Conservation (phyloP, 2,329 filamentous ascomycete genomes). For the Cordyceps fumosorosea region DNA sequence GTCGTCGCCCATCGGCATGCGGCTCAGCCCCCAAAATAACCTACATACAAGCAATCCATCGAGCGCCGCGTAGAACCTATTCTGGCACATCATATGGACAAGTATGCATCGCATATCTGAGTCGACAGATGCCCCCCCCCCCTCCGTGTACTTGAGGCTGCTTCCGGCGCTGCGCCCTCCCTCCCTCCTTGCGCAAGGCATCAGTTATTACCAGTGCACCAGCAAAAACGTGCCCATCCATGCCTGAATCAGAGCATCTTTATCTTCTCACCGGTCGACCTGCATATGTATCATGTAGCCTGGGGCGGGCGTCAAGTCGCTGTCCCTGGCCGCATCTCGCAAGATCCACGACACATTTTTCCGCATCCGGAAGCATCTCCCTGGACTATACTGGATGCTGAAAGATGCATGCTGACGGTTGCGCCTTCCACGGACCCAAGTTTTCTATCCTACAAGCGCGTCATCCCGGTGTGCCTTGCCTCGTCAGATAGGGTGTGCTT, state of each 20-base stretch:
- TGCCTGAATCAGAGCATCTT: background rate
- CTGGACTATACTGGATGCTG: background rate
- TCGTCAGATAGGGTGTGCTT: too few relatives aligned
- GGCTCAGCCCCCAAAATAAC: background rate
- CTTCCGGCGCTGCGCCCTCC: background rate
- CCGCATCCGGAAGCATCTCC: conserved; percentile 4
- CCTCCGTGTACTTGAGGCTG: background rate
- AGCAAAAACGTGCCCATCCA: too few relatives aligned
- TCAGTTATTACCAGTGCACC: too few relatives aligned
- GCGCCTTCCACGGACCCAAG: too few relatives aligned
- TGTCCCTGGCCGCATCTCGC: background rate
- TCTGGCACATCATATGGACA: conserved; percentile 3
- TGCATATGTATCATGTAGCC: background rate
- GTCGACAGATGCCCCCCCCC: background rate
- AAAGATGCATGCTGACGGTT: too few relatives aligned
- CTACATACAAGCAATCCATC: background rate
- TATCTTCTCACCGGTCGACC: background rate
- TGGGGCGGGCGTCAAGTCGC: background rate
- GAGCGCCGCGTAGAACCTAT: background rate
- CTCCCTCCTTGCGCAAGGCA: background rate
- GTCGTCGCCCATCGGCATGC: background rate
- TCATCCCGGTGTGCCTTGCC: too few relatives aligned
- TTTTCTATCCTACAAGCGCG: too few relatives aligned
- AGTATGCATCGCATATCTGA: background rate
- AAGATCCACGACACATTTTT: background rate